Evolutionary conservation across 352 stramenopile species (phyloP), one percentile per base, ranked within the genome.

Genomic region (Pythium chondricola): DNA sequence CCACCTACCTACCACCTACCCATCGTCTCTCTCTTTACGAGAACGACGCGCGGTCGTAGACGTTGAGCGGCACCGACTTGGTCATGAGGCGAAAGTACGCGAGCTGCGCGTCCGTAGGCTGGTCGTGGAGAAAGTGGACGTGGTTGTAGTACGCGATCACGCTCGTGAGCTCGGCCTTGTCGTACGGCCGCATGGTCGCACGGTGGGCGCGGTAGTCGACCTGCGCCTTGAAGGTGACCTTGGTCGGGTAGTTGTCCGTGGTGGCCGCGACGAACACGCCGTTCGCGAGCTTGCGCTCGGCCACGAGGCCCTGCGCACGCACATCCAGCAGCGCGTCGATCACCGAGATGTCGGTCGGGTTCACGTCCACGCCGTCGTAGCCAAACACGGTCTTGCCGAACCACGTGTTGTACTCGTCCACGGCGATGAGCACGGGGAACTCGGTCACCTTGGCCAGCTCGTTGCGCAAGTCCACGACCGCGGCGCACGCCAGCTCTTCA

Each of bases 351-450:
- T 94, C 83, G 40, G 65, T 58, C 18, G 83, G 74, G 36, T 54
- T 52, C 35, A 94, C 77, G 42, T 86, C 67, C 52, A 83, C 62
- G 52, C 77, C 79, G 51, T 95, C 83, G 64, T 90, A 95, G 38
- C 79, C 81, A 43, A 95, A 93, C 17, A 93, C 74, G 0, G 83
- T 93, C 61, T 86, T 77, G 48, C 83, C 66, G 49, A 92, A 92
- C 76, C 78, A 90, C 56, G 63, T 78, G 67, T 92, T 95, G 78
- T 92, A 95, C 62, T 95, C 82, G 62, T 95, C 83, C 14, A 95
- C 71, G 11, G 83, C 83, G 47, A 95, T 84, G 10, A 95, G 61
- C 53, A 95, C 83, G 6, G 79, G 77, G 58, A 88, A 88, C 60
- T 95, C 82, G 25, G 77, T 91, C 27, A 83, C 74, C 52, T 84